Evolutionary conservation across 306 rosid genomes (phyloP), one percentile per base, ranked within the genome.

Genomic region (Trichosanthes truncata): DNA sequence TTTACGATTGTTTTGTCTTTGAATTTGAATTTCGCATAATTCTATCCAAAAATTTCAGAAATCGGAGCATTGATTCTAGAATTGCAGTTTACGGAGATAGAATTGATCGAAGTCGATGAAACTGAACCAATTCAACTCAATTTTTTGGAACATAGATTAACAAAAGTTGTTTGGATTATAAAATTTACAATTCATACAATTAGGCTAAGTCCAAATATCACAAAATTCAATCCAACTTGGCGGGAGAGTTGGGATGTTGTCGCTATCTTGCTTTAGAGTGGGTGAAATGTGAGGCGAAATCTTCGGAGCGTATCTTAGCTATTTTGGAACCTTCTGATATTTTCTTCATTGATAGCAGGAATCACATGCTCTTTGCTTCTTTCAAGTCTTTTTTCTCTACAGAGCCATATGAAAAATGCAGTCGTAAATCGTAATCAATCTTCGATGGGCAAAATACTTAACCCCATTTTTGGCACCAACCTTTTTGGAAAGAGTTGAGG

Each of bases 311-410:
- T 40, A 67, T 40, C 74, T 67, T 40, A 38, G 76, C 56, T 43
- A 45, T 43, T 71, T 71, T 71, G 76, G 76, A 71, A 71, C 38
- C 21, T 71, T 71, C 55, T 71, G 76, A 43, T 45, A 43, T 71
- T 71, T 71, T 71, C 76, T 25, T 71, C 56, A 0, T 20, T 45
- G 29, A 12, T 12, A 6, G 53, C 18, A 71, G 76, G 45, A 41
- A 41, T 43, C 38, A 26, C 56, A 41, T 71, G 53, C n/a, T 3
- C 29, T 71, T 71, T 23, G 51, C 57, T 23, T 71, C 21, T 13
- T 41, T 40, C 17, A 12, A 12, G 76, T 71, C 56, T 45, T 48
- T n/a, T 71, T 71, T 71, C n/a, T 43, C 76, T 43, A 45, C 36
- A n/a, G 9, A 17, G 2, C 3, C 35, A 9, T 23, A 7, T 36